A percentile compares a stretch with the other conserved stretches of the same genome.
Conservation (phyloP, 148 eudicot species). For the Vaccinium vitisidaea region DNA sequence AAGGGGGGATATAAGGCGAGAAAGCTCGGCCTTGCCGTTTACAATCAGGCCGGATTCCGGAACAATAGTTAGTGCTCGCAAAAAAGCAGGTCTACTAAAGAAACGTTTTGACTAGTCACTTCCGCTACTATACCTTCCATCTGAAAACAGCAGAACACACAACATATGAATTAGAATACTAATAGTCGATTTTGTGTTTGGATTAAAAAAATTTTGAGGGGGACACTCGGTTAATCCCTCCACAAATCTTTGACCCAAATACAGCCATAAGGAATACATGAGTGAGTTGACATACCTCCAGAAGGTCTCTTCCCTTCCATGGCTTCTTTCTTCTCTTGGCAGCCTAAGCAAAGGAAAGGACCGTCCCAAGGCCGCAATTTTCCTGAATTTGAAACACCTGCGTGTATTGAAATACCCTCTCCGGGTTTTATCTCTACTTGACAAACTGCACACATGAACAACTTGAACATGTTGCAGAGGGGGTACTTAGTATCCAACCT, state of each 20-base stretch:
- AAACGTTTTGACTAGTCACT: constrained; percentile 54
- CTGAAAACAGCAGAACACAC: constrained; percentile 39
- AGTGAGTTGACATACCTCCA: constrained; percentile 49
- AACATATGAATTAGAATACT: constrained; percentile 9
- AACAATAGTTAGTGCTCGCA: constrained; percentile 19
- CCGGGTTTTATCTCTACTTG: constrained; percentile 94
- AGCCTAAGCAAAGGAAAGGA: constrained; percentile 85
- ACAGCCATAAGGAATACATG: not conserved
- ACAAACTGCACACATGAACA: constrained; percentile 95
- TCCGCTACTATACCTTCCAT: constrained; percentile 65
- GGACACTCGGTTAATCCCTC: not conserved
- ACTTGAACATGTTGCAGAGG: constrained; percentile 92
- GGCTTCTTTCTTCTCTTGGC: constrained; percentile 94
- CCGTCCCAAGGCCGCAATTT: constrained; percentile 97
- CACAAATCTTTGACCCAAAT: not conserved
- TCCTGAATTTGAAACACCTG: constrained; percentile 40
- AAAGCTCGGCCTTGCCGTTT: constrained; percentile 21
- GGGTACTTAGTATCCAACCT: constrained; percentile 92
- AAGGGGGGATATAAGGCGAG: not conserved
- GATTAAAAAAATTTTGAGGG: not conserved
- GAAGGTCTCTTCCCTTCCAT: constrained; percentile 98
- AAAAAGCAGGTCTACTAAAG: not conserved
- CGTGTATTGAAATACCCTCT: constrained; percentile 86
- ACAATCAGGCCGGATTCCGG: constrained; percentile 18
- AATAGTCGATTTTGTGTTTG: not conserved